Base-by-base conservation (phyloP, 495 filamentous ascomycete species). In the Coniosporium apollinis region DNA sequence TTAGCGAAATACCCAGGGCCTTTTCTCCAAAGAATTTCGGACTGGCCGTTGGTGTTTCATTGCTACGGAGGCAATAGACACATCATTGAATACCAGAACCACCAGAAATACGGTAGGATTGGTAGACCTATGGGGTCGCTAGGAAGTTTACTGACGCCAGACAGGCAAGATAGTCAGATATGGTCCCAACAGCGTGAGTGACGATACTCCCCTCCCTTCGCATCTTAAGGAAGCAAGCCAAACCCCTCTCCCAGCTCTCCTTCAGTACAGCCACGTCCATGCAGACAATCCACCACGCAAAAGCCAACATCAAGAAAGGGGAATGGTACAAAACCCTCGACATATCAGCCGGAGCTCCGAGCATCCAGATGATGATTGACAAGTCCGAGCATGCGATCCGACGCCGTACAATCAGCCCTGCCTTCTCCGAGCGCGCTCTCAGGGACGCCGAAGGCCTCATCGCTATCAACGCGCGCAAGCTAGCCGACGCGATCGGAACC, bases 101-200 rank as follows among this genome's bases (percentile, higher is more conserved):
- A 50, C 17, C 33, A 57, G 43, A 36, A 57, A 47, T 50, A 45
- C 37, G 52, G 51, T 26, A 44, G 24, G 34, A 50, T 29, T 48
- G 38, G 41, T n/a, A n/a, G n/a, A n/a, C n/a, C n/a, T n/a, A n/a
- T n/a, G n/a, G n/a, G n/a, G n/a, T n/a, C n/a, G n/a, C n/a, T n/a
- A n/a, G n/a, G n/a, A n/a, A n/a, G n/a, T n/a, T n/a, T n/a, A n/a
- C n/a, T n/a, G n/a, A n/a, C n/a, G n/a, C n/a, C n/a, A n/a, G 9
- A 36, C 20, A 47, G 44, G 44, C 5, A 39, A 41, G 10, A 38
- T 55, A 19, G 44, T 56, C 8, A 43, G 52, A 1, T 51, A 49
- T 33, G 47, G 36, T 2, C 46, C 52, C 0, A 47, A 53, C 30
- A 45, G 39, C 1, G n/a, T n/a, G n/a, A n/a, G n/a, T n/a, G n/a